Base-by-base conservation (phyloP, 2,329 filamentous ascomycete species). In the Cordyceps pruinosa region DNA sequence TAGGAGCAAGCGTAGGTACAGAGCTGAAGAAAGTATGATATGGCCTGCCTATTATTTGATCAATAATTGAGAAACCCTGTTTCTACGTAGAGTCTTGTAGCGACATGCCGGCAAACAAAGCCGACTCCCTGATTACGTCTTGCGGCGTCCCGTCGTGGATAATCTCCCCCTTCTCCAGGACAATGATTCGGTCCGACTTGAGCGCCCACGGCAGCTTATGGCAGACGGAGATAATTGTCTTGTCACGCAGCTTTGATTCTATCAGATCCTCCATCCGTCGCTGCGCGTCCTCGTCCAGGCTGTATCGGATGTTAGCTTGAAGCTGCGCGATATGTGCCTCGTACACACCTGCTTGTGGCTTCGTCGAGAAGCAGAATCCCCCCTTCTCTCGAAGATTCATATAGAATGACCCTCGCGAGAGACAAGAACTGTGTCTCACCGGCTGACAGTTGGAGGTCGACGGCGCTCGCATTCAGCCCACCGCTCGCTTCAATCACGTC, bases 151-250 rank as follows among this genome's bases (percentile, higher is more conserved):
- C 49, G 26, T 52, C 49, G 25, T 52, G 49, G 21, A 52, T 44
- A 15, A 52, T n/a, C 37, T 44, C 37, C 1, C 49, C 49, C 12
- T 52, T 42, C 21, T 52, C 49, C 25, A 52, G 37, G 26, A 52
- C 49, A 52, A 52, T 52, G 19, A 52, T 52, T 5, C 49, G 37
- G n/a, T 52, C 49, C n/a, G 49, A 52, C 25, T 13, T 52, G n/a
- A 52, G 37, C 25, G 49, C 49, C 49, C 49, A 52, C 2, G 49
- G 26, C 23, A 52, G 49, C 19, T 37, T 52, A 10, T 52, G 49
- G 34, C 49, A 52, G 23, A 52, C 49, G 0, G 49, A 52, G 9
- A 52, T 42, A 19, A 52, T 23, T 32, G 49, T 52, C 49, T 52
- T 52, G 35, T 42, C 49, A 1, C 6, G 19, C 5, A 34, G 32